Conservation (phyloP, 108 stramenopile species). For the Cyclostephanos invisitatus region DNA sequence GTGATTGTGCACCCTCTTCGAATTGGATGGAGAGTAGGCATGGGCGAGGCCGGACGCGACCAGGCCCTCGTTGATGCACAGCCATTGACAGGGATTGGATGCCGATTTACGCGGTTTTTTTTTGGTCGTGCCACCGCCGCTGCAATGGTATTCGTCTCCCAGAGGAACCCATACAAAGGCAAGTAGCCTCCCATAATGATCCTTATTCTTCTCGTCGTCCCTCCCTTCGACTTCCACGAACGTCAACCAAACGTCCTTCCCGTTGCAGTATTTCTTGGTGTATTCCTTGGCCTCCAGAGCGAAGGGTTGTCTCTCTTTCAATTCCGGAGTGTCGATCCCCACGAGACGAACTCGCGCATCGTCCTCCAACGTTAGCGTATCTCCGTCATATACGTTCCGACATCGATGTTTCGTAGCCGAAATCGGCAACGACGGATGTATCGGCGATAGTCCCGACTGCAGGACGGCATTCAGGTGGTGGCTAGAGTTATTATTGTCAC, state of each 20-base stretch:
- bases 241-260: slow-evolving; percentile 57
- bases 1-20: slow-evolving; percentile 56
- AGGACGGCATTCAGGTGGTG: slow-evolving; percentile 26
- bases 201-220: slow-evolving; percentile 47
- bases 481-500: not conserved
- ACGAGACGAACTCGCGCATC: slow-evolving; percentile 67
- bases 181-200: slow-evolving; percentile 74
- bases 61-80: slow-evolving; percentile 83
- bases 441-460: slow-evolving; percentile 42
- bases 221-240: slow-evolving; percentile 26
- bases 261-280: slow-evolving; percentile 59
- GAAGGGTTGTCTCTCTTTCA: slow-evolving; percentile 78
- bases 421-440: slow-evolving; percentile 56
- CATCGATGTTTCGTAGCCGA: slow-evolving; percentile 58
- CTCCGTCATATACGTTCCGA: slow-evolving; percentile 78
- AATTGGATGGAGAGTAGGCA: slow-evolving; percentile 55
- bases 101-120: not conserved
- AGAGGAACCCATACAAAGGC: slow-evolving; percentile 61
- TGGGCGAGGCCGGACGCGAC: slow-evolving; percentile 62
- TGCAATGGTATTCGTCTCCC: slow-evolving; percentile 13
- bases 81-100: slow-evolving; percentile 39
- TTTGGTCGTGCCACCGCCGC: slow-evolving; percentile 1
- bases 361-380: slow-evolving; percentile 71
- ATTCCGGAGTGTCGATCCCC: slow-evolving; percentile 82
- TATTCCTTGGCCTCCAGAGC: slow-evolving; percentile 81